phyloP scores from a whole-genome alignment of 192 early-diverging fungal species.

The Backusella tuberculispora region DNA sequence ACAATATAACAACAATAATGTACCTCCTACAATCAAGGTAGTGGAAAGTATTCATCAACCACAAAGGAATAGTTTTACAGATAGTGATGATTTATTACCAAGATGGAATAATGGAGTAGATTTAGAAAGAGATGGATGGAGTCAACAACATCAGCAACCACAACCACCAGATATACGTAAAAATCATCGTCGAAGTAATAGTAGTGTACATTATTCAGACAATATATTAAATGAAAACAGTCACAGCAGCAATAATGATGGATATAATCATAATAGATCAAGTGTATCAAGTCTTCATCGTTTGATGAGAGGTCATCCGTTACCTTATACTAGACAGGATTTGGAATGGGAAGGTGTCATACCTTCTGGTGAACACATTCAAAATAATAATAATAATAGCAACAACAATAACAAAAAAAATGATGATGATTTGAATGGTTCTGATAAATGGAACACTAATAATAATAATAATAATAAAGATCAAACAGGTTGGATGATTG shows the following conservation, averaged over 20 bases:
- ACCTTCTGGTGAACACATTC: not conserved
- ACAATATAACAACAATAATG: conserved; percentile 28
- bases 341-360: conserved; percentile 40
- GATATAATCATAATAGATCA: not conserved
- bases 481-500: conserved; percentile 16
- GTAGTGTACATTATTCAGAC: not conserved
- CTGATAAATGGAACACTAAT: too few relatives aligned
- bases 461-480: conserved; percentile 10
- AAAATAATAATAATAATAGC: not conserved
- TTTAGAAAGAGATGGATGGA: conserved; percentile 22
- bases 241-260: too few relatives aligned
- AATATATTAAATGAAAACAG: too few relatives aligned
- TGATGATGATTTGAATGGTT: not conserved
- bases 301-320: conserved; percentile 30
- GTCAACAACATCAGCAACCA: not conserved
- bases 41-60: not conserved
- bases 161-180: not conserved
- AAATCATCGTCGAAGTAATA: conserved; percentile 22
- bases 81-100: not conserved
- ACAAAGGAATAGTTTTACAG: not conserved
- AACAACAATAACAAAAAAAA: not conserved
- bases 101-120: not conserved
- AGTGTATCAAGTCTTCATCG: conserved; percentile 32
- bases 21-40: not conserved
- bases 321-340: conserved; percentile 30